Evolutionary conservation across 139 green algal species (phyloP), one percentile per base, ranked within the genome.

Genomic region (Mychonastes homosphaera): DNA sequence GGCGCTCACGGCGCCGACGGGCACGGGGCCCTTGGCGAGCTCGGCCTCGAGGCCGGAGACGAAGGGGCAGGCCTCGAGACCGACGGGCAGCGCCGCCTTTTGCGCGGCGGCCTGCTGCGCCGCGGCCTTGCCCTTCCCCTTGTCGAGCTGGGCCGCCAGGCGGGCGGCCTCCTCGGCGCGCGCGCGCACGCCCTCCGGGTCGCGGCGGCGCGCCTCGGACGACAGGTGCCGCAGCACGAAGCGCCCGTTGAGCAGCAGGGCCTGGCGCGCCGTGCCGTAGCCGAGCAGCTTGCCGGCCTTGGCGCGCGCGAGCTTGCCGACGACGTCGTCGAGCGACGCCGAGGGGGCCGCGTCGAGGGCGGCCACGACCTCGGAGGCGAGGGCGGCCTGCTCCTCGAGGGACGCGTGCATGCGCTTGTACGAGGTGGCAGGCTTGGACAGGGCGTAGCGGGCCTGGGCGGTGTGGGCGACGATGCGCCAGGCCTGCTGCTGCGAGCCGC

Each of bases 181-280:
- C 28, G 19, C 44, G 6, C 41, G 41, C 30, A 69, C 63, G n/a
- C n/a, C n/a, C n/a, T n/a, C n/a, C n/a, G n/a, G n/a, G n/a, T n/a
- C n/a, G 9, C 29, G 18, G 29, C 26, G 43, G 56, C 18, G 18
- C 24, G 21, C 9, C 33, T 39, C 8, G 35, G 23, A 19, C 15
- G 36, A n/a, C 41, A 92, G 63, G 54, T 94, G 80, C 2, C 28
- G 48, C 24, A 87, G 44, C 32, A 94, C 33, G 40, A 94, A 93
- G 29, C 65, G 75, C 30, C 75, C 82, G 44, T 86, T 87, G 30
- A 92, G 60, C 56, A 85, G 63, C 62, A 94, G 72, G 0, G 80
- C 83, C 43, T 87, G 77, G 0, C 72, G 56, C 0, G 77, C 63
- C 16, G 43, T 63, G 30, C 53, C 40, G 67, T 88, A 91, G 47